Evolutionary conservation across 2,329 filamentous ascomycete genomes (phyloP), one percentile per base, ranked within the genome.

Genomic region (Corinectria fuckeliana): DNA sequence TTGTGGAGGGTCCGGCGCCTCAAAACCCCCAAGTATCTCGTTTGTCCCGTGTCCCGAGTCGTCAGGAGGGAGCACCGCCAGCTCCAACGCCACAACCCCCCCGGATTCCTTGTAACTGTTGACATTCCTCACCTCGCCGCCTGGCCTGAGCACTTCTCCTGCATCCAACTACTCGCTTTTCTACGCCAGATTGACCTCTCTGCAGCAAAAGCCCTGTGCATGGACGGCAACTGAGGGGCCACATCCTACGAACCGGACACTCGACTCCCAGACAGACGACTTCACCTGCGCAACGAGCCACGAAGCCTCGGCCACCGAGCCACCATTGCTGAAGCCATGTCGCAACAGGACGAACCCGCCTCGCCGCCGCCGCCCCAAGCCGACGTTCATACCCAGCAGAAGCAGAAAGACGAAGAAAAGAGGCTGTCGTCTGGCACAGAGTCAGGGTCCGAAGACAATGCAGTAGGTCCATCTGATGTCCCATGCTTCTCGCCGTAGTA

Each of bases 281-380:
- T 28, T 49, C 36, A 30, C 55, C 50, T 39, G 39, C 36, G 47
- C 42, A 44, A 49, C 42, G 51, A 50, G 42, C 55, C 45, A 45
- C 51, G 51, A 53, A 65, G 34, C 38, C 39, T 32, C 36, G 42
- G 42, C 18, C 14, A 52, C 23, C n/a, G n/a, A 44, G 50, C 21
- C 51, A 44, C 42, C 48, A 60, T 45, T 42, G 36, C 65, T 60
- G 58, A 57, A 63, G 66, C 57, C 67, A 77, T 77, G 76, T 71
- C 74, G 63, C 74, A 75, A 65, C 68, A 65, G 53, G 72, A 71
- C 57, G 71, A 74, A 49, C 62, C 60, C 59, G 66, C 66, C 53
- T 71, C 70, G 41, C 62, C 67, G 51, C 62, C 67, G 51, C 65
- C 65, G 58, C 51, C 60, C 34, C 55, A 65, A 50, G 44, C 53